Evolutionary conservation across 2,329 filamentous ascomycete species (phyloP), one percentile per base, ranked within the genome.

Genomic region (Dactylonectria macrodidyma): DNA sequence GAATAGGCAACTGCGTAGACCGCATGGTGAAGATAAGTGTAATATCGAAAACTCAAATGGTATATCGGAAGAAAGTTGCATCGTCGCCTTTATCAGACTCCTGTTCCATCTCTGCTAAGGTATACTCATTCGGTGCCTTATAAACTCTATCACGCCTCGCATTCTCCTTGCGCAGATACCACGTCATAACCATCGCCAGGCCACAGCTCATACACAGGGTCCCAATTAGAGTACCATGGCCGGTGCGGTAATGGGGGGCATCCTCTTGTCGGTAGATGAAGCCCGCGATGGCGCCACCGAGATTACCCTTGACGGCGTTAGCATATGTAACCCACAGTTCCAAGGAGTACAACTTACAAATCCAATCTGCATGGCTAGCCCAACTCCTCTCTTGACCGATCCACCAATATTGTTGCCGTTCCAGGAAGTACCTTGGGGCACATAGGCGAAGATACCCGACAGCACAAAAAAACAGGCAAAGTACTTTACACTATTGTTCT

Each of bases 391-490:
- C 81, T 89, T 89, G 62, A 86, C 78, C 44, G 84, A 84, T 3
- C 86, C 86, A 2, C 85, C 85, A 51, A 89, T 87, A 70, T 89
- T 89, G 75, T 87, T 87, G n/a, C 84, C 84, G 60, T 88, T 88
- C 87, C 87, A 89, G 19, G 87, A 86, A 61, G 89, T 81, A 46
- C 84, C 85, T 26, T 87, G 82, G 4, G 87, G 87, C 5, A 88
- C 85, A 68, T 87, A 86, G 24, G 86, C 84, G 76, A 89, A 89
- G 69, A 79, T 79, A 22, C 78, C 78, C 11, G 71, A 75, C 26
- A 75, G 73, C 38, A 80, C 76, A 14, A 87, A 72, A 66, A 86
- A 84, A 62, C 83, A 84, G 19, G 81, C 85, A 8, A 83, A 79
- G 75, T 88, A 88, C 72, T 85, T 84, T 63, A 83, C 79, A 11